Percentiles rank a stretch among this genome's conserved stretches.
Evolutionary conservation across 768 basidiomycete genomes (phyloP).

Genomic region (Lactifluus pinguis): DNA sequence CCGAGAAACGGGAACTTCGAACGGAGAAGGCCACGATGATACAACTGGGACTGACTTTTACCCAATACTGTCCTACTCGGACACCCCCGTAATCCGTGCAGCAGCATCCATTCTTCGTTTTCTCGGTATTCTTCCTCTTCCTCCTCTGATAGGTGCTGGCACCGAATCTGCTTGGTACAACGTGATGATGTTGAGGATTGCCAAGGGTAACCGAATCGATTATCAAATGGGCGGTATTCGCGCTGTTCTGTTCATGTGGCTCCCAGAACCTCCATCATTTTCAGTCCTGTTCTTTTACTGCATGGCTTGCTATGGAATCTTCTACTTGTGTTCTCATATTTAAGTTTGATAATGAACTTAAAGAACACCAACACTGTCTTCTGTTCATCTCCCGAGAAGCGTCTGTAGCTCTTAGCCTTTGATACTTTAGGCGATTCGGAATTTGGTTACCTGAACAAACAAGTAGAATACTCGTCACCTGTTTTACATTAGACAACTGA

Average conservation of each 20-base stretch:
- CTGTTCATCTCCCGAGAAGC: background rate
- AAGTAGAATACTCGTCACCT: background rate
- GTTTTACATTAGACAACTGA: background rate
- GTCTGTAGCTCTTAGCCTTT: background rate
- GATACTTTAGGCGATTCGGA: background rate
- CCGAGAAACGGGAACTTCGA: background rate
- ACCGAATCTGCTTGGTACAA: constrained; percentile 58
- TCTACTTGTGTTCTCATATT: background rate
- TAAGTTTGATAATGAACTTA: background rate
- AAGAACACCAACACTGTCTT: too few relatives aligned
- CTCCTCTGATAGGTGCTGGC: constrained; percentile 60
- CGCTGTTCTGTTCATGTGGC: constrained; percentile 22
- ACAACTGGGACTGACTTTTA: constrained; percentile 9
- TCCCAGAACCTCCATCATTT: background rate
- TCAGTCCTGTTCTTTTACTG: background rate
- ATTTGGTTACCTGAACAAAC: background rate
- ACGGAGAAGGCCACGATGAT: constrained; percentile 10
- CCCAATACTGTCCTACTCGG: constrained; percentile 6
- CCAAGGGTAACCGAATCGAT: constrained; percentile 23
- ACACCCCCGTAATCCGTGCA: background rate
- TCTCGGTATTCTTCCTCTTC: constrained; percentile 22
- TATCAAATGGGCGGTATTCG: constrained; percentile 21
- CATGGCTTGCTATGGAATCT: background rate
- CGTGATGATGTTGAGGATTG: constrained; percentile 46
- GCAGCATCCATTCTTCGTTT: constrained; percentile 14